phyloP scores from a whole-genome alignment of 257 asterid genomes.

The Solanum sitiens region DNA sequence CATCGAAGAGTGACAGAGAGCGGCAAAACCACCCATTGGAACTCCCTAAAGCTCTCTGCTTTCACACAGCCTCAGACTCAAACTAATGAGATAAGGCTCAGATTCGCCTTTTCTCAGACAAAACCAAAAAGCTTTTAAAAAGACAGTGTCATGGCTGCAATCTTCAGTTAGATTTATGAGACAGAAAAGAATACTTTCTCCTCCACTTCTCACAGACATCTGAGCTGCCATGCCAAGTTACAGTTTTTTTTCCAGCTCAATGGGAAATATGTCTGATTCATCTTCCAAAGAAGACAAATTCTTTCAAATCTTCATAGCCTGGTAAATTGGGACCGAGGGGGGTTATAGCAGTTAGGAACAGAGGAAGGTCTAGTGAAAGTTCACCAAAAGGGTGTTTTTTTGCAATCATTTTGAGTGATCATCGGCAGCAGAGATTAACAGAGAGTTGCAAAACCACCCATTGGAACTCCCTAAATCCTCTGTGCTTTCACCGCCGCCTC shows the following conservation, averaged over 20 bases:
- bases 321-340: not conserved
- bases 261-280: not conserved
- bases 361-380: not conserved
- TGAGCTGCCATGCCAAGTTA: not conserved
- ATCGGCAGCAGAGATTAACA: not conserved
- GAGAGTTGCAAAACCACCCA: constrained; percentile 39
- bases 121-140: not conserved
- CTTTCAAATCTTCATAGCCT: not conserved
- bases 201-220: not conserved
- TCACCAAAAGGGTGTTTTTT: not conserved
- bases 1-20: not conserved
- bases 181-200: not conserved
- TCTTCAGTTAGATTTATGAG: not conserved
- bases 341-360: not conserved
- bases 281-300: not conserved
- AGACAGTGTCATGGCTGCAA: not conserved
- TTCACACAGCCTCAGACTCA: constrained; percentile 1
- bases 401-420: not conserved
- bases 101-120: not conserved
- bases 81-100: not conserved
- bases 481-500: constrained; percentile 1
- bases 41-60: constrained; percentile 1
- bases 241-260: not conserved
- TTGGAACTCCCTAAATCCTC: not conserved
- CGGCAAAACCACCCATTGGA: constrained; percentile 6